Base-by-base conservation (phyloP, 73 alveolate genomes). In the Paramecium tetraurelia region DNA sequence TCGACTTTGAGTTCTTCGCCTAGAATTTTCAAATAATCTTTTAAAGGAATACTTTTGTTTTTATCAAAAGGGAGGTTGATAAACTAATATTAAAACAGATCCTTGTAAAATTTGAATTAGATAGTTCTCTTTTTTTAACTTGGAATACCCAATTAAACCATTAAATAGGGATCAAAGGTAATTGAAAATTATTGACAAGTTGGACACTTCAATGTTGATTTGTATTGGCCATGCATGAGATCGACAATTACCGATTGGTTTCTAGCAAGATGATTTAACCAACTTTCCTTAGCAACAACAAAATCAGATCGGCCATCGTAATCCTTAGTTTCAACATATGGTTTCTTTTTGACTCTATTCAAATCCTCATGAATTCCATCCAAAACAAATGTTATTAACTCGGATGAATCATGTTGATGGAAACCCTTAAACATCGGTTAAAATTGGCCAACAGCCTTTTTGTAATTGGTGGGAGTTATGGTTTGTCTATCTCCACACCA, bases 341-440 rank as follows among this genome's bases (percentile, higher is more conserved):
- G 99, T 95, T 97, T 96, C 89, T 90, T 93, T 72, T 93, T 92
- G 22, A 96, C 98, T 96, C 97, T 92, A 86, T 98, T 98, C 3
- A 97, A 87, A 86, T 98, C 99, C 87, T 98, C 99, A 92, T 98
- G 99, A 18, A 98, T 86, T 92, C 97, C 96, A 92, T 98, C 99
- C 53, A 98, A 93, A 68, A 98, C 88, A 89, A 93, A 97, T 63
- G 95, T 92, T 29, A 98, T 86, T 88, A 98, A 94, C 92, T 97
- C 99, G 20, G 90, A 80, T 21, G 94, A 89, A 46, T 89, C 94
- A 89, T 89, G 94, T 46, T 89, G 6, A 38, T 89, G 75, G 27
- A 22, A 89, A 16, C 94, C 94, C 18, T 77, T 70, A 38, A 89
- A 89, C 94, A 89, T 89, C 5, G 94, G 87, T 70, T 89, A 53